Base-by-base conservation (phyloP, 1,284 basidiomycete genomes). In the Clitocybe nebularis region DNA sequence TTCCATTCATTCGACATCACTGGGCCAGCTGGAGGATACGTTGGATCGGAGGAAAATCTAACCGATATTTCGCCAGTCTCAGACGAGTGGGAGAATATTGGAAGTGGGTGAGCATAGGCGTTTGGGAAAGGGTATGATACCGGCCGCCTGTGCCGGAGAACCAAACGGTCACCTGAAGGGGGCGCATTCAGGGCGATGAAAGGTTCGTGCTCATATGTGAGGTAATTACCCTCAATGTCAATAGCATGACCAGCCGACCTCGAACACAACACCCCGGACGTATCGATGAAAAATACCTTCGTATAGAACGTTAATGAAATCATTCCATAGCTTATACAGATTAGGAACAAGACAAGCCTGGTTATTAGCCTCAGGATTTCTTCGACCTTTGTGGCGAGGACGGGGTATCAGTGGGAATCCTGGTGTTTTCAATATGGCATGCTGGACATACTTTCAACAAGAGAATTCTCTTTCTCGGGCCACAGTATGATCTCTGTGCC, bases 271-370 rank as follows among this genome's bases (percentile, higher is more conserved):
- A 77, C 78, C 13, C 88, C 87, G 8, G 77, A 74, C 3, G 75
- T 74, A 59, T 90, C 88, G 39, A 89, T 75, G 65, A 85, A 90
- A 63, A 89, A 89, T 14, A 90, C 81, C 84, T 84, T 45, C 10
- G 35, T 28, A 22, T 30, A 14, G 25, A 22, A 40, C 41, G 30
- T 48, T 4, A 38, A 14, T 22, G 24, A 28, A 20, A 16, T 24
- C 28, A 11, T 39, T n/a, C 16, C 30, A 9, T 1, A 7, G 33
- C 21, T 11, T 9, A n/a, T n/a, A n/a, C n/a, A 19, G 46, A 58
- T 13, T n/a, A 20, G 17, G 9, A 34, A 13, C 6, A 17, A 34
- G 19, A 43, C 50, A 25, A 28, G 78, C 86, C 70, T 90, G 87
- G 52, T 90, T 89, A 49, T 86, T 79, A 6, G 80, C 71, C 25